Percentiles rank a stretch among this genome's conserved stretches.
Conservation (phyloP, 2,329 filamentous ascomycete genomes). For the Penicillium sp. region DNA sequence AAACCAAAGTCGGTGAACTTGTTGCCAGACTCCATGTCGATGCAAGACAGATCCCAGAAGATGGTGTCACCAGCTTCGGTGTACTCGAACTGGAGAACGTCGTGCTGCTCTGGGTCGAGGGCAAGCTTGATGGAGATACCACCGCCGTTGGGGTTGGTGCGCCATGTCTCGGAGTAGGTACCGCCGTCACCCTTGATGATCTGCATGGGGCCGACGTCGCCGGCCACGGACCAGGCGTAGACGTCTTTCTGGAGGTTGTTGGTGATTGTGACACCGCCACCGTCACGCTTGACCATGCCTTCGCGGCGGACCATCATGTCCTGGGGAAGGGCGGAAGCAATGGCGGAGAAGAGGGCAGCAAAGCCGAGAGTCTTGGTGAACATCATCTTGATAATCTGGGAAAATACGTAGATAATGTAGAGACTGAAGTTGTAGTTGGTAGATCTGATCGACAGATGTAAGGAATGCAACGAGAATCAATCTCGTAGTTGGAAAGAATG, state of each 20-base stretch:
- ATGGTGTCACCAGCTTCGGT: conserved; percentile 34
- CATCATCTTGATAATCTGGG: conserved; percentile 32
- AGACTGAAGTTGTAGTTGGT: conserved; percentile 10
- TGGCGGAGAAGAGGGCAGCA: conserved; percentile 33
- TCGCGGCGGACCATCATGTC: conserved; percentile 27
- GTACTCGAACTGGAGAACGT: conserved; percentile 47
- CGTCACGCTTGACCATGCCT: conserved; percentile 16
- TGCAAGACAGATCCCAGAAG: conserved; percentile 44
- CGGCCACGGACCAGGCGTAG: conserved; percentile 44
- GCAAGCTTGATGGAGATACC: conserved; percentile 46
- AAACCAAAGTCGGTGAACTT: conserved; percentile 39
- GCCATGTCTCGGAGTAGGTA: conserved; percentile 37
- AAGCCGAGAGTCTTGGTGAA: conserved; percentile 39
- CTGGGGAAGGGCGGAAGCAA: conserved; percentile 33
- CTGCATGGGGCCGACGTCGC: conserved; percentile 36
- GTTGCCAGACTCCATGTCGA: conserved; percentile 34
- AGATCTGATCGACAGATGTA: conserved; percentile 27
- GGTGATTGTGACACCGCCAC: conserved; percentile 37
- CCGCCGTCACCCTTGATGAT: conserved; percentile 36
- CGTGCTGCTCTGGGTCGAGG: conserved; percentile 28
- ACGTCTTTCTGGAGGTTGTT: conserved; percentile 40
- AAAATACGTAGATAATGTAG: conserved; percentile 1
- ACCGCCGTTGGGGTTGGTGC: conserved; percentile 39
- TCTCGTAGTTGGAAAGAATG: conserved; percentile 24
- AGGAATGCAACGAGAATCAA: conserved; percentile 26